These are phyloP conservation scores for Santalum album DNA, from an alignment of 164 flowering plant species.

Conservation along the genomic window DNA sequence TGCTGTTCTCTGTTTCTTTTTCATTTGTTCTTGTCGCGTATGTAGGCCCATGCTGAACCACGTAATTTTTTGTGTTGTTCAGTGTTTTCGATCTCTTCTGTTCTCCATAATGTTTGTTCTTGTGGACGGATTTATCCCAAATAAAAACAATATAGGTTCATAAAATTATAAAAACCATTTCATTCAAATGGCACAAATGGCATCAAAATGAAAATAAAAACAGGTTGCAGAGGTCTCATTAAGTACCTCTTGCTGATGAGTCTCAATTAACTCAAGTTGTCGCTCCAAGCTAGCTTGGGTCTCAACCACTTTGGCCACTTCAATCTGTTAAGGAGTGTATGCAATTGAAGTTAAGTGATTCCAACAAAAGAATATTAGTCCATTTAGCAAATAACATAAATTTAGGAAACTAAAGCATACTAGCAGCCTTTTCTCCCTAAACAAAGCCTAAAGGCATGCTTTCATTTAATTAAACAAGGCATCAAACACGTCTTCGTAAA, in stretches of 20 bases:
- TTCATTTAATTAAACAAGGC: not conserved
- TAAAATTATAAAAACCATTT: no score
- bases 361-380: not conserved
- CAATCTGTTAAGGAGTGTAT: slow-evolving; percentile 38
- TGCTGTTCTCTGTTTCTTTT: no score
- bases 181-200: no score
- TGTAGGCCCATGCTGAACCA: no score
- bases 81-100: no score
- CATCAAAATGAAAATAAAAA: not conserved
- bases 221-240: not conserved
- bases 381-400: not conserved
- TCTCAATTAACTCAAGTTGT: slow-evolving; percentile 86
- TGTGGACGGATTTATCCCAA: no score
- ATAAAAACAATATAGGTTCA: no score
- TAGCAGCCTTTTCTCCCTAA: not conserved
- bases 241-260: slow-evolving; percentile 91
- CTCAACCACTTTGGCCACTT: slow-evolving; percentile 95
- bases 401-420: no score
- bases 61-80: no score
- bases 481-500: not conserved
- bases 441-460: not conserved
- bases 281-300: slow-evolving; percentile 74
- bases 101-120: no score
- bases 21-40: no score
- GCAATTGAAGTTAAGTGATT: not conserved